Conservation (phyloP, 805 yeast genomes). For the Cephaloascus albidus region DNA sequence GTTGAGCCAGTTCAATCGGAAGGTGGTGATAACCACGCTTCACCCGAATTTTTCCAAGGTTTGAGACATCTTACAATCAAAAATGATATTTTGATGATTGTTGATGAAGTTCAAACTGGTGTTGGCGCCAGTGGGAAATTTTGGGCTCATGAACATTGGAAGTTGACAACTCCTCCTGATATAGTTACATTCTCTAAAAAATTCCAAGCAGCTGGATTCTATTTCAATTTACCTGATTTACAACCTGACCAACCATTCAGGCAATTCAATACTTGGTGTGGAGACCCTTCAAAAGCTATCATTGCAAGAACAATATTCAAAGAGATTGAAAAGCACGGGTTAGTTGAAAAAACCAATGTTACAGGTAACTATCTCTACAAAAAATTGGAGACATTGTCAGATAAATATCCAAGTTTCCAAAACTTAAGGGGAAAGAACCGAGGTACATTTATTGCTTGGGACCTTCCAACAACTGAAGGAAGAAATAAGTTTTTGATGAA, state of each 20-base stretch:
- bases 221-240: conserved; percentile 61
- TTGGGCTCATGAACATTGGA: conserved; percentile 88
- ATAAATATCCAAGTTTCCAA: conserved; percentile 43
- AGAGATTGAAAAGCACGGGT: conserved; percentile 53
- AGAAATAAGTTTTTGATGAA: conserved; percentile 38
- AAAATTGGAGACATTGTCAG: conserved; percentile 42
- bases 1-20: conserved; percentile 90
- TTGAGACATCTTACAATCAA: conserved; percentile 66
- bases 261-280: conserved; percentile 93
- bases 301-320: conserved; percentile 65
- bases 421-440: conserved; percentile 67
- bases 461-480: conserved; percentile 28
- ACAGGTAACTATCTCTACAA: conserved; percentile 62
- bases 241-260: conserved; percentile 75
- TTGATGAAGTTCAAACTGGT: conserved; percentile 88
- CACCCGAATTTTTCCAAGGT: conserved; percentile 71
- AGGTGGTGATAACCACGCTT: conserved; percentile 89
- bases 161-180: conserved; percentile 68
- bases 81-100: conserved; percentile 61
- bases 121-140: conserved; percentile 79
- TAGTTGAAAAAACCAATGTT: conserved; percentile 42
- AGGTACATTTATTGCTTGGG: conserved; percentile 67
- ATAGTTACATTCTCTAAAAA: conserved; percentile 82
- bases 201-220: conserved; percentile 86
- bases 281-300: conserved; percentile 77